phyloP scores from a whole-genome alignment of 1,284 basidiomycete species.

The Moesziomyces globuligerus region DNA sequence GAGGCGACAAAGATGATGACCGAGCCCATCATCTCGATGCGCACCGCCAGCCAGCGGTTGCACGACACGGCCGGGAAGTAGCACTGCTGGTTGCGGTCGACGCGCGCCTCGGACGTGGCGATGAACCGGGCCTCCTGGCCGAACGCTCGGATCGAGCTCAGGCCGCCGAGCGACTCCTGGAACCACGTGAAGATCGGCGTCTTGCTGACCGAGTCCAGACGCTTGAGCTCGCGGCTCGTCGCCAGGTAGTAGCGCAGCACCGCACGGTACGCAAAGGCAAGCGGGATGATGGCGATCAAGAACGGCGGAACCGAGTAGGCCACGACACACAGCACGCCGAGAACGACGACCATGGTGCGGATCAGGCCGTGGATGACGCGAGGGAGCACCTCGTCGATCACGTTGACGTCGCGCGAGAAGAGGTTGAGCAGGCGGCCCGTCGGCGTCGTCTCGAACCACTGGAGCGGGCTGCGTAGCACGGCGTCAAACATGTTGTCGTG shows the following conservation, averaged over 20 bases:
- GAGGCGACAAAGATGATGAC: conserved; percentile 82
- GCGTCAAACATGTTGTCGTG: conserved; percentile 63
- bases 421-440: conserved; percentile 79
- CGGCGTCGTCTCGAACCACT: conserved; percentile 66
- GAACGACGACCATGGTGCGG: conserved; percentile 67
- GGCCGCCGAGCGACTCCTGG: conserved; percentile 82
- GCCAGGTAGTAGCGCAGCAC: conserved; percentile 79
- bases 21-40: conserved; percentile 76
- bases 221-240: conserved; percentile 89
- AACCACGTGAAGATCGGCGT: conserved; percentile 85
- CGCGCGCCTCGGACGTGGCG: conserved; percentile 78
- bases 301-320: conserved; percentile 80
- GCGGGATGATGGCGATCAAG: conserved; percentile 71
- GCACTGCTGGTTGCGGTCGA: conserved; percentile 82
- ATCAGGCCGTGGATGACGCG: conserved; percentile 61
- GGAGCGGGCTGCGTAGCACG: conserved; percentile 60
- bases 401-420: conserved; percentile 91
- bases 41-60: conserved; percentile 81
- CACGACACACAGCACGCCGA: conserved; percentile 77
- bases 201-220: conserved; percentile 86
- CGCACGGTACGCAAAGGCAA: conserved; percentile 59
- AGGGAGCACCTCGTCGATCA: conserved; percentile 75
- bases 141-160: conserved; percentile 81
- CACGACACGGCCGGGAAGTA: conserved; percentile 77
- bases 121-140: conserved; percentile 74